Evolutionary conservation across 1,284 basidiomycete species (phyloP), one percentile per base, ranked within the genome.

Genomic region (Puccinia horiana): DNA sequence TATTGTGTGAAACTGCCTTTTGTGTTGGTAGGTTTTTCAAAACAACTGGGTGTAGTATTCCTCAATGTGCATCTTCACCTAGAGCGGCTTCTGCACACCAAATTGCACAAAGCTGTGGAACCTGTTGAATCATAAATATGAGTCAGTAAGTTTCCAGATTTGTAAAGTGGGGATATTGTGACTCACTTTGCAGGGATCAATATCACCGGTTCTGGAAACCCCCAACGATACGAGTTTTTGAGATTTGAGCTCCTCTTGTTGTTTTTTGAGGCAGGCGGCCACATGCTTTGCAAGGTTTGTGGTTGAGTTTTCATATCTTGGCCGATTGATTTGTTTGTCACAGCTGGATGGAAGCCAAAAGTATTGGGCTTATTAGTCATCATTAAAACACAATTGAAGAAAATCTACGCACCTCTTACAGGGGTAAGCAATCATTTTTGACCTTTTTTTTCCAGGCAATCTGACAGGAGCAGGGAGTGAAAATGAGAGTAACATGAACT

Each of bases 201-300:
- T 70, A 70, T 70, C 23, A 9, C 67, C 40, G 11, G 67, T 70
- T 6, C 67, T 40, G 8, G 67, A 47, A 9, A 70, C 26, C 32
- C 67, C 67, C 67, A 70, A 14, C 2, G 40, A 4, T 2, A 23
- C 67, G 1, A 70, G 67, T 70, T 70, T 70, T 23, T 70, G 67
- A 49, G 2, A 44, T 9, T 70, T n/a, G 56, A 9, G n/a, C n/a
- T 49, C n/a, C 2, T 47, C 44, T 47, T 47, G 44, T 47, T 47
- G 8, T 26, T 49, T n/a, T 47, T 37, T 47, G 4, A 70, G 35
- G 11, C 35, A 26, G 32, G 44, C 16, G 44, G 44, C 40, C 2
- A 70, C 67, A 70, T 70, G 67, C 23, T 70, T 70, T 47, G 42
- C 37, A 14, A 70, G 67, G 23, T 70, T 70, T 47, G 40, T 44